These are phyloP conservation scores for Russula ochroleuca DNA, from an alignment of 768 basidiomycete species.

Conservation along the genomic window DNA sequence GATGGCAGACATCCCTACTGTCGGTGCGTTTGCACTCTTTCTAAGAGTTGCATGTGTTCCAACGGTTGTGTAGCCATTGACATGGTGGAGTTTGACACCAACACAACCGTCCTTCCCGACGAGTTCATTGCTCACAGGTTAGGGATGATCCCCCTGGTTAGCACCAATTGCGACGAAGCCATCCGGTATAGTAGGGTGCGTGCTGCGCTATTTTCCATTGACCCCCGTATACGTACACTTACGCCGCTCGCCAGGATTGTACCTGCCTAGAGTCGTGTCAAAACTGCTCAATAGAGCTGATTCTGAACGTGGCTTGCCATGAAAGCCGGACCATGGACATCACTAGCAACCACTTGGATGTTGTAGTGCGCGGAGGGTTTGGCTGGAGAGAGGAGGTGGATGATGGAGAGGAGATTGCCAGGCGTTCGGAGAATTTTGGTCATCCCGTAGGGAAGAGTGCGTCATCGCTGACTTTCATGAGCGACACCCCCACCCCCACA, in stretches of 20 bases:
- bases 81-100: slow-evolving; percentile 87
- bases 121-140: slow-evolving; percentile 96
- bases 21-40: slow-evolving; percentile 57
- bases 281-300: slow-evolving; percentile 81
- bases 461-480: slow-evolving; percentile 28
- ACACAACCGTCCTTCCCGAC: slow-evolving; percentile 91
- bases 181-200: slow-evolving; percentile 74
- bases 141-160: slow-evolving; percentile 88
- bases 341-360: slow-evolving; percentile 80
- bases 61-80: slow-evolving; percentile 70
- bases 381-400: slow-evolving; percentile 40
- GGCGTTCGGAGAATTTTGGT: slow-evolving; percentile 72
- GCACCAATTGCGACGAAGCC: slow-evolving; percentile 82
- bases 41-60: background rate
- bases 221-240: too few species aligned
- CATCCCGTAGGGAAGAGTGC: slow-evolving; percentile 80
- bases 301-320: slow-evolving; percentile 70
- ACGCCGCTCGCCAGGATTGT: slow-evolving; percentile 64
- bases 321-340: slow-evolving; percentile 72
- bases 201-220: slow-evolving; percentile 14
- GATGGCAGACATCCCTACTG: slow-evolving; percentile 95
- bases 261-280: slow-evolving; percentile 79
- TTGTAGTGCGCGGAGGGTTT: slow-evolving; percentile 38
- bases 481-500: background rate
- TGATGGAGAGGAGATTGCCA: slow-evolving; percentile 66